phyloP scores from a whole-genome alignment of 2,329 filamentous ascomycete species.

The Aspergillus sp. region DNA sequence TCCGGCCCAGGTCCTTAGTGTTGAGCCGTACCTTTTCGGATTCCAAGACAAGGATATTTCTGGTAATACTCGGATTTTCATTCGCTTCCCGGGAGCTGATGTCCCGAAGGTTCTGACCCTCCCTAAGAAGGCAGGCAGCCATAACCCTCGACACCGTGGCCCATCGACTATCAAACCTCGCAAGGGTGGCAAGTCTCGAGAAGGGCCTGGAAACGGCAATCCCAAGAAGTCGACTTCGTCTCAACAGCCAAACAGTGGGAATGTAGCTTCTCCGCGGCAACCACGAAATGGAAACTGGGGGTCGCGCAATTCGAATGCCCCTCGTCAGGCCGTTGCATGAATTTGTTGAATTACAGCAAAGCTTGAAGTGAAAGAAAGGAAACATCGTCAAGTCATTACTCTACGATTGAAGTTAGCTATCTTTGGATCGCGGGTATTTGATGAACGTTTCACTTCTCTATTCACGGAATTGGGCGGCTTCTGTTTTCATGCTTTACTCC shows the following conservation, averaged over 20 bases:
- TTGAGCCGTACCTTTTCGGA: slow-evolving; percentile 39
- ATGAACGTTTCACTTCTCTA: slow-evolving; percentile 16
- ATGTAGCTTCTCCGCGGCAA: slow-evolving; percentile 17
- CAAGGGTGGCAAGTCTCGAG: slow-evolving; percentile 26
- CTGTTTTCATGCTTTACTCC: slow-evolving; percentile 9
- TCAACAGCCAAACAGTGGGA: slow-evolving; percentile 16
- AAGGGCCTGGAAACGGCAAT: slow-evolving; percentile 16
- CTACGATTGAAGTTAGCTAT: slow-evolving; percentile 5
- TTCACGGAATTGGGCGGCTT: slow-evolving; percentile 10
- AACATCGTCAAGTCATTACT: not conserved
- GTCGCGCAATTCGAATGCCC: slow-evolving; percentile 16
- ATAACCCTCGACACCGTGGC: slow-evolving; percentile 20
- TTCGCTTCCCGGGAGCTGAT: slow-evolving; percentile 44
- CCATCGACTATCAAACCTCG: slow-evolving; percentile 22
- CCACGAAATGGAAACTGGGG: slow-evolving; percentile 25
- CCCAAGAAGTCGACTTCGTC: slow-evolving; percentile 22
- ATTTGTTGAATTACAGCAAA: not conserved
- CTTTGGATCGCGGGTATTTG: slow-evolving; percentile 12
- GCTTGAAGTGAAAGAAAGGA: no score
- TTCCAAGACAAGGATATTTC: slow-evolving; percentile 32
- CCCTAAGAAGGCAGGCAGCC: slow-evolving; percentile 25
- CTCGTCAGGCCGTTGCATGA: slow-evolving; percentile 11
- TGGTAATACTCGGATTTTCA: slow-evolving; percentile 31
- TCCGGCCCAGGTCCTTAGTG: slow-evolving; percentile 45
- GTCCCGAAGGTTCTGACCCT: slow-evolving; percentile 37